phyloP scores from a whole-genome alignment of 805 yeast species.

The Lipomyces yamadae region DNA sequence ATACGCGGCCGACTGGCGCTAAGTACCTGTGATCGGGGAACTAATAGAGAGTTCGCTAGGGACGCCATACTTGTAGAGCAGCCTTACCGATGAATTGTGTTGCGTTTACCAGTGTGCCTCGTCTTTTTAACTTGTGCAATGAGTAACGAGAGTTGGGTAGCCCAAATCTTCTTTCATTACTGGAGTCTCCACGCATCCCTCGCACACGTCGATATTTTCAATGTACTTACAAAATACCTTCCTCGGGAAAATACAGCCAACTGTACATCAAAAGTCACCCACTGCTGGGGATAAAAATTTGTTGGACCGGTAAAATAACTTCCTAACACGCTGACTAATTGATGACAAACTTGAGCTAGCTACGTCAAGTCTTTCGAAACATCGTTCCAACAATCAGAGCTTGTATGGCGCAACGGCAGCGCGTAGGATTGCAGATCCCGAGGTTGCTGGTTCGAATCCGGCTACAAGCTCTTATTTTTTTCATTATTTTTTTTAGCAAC shows the following conservation, averaged over 20 bases:
- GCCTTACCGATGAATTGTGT: background rate
- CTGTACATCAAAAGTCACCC: no score
- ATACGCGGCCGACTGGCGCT: background rate
- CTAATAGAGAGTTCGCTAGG: background rate
- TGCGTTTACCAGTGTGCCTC: background rate
- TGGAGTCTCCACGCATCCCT: no score
- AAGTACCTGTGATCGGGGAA: background rate
- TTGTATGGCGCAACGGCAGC: slow-evolving; percentile 40
- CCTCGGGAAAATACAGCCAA: no score
- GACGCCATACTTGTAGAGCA: slow-evolving; percentile 2
- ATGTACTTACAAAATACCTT: no score
- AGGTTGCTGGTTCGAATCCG: slow-evolving; percentile 40
- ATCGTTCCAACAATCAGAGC: slow-evolving; percentile 8
- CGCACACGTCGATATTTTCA: no score
- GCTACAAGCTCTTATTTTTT: slow-evolving; percentile 12
- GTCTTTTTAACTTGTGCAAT: background rate
- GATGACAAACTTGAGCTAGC: background rate
- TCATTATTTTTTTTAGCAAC: no score
- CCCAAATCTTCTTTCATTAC: no score
- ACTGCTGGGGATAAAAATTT: no score
- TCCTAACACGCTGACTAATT: background rate
- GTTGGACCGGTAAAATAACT: no score
- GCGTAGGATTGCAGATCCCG: slow-evolving; percentile 41
- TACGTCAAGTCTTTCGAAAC: background rate
- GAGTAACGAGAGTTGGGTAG: no score